Conservation (phyloP, 306 rosid species). For the Cucumis hystrix region DNA sequence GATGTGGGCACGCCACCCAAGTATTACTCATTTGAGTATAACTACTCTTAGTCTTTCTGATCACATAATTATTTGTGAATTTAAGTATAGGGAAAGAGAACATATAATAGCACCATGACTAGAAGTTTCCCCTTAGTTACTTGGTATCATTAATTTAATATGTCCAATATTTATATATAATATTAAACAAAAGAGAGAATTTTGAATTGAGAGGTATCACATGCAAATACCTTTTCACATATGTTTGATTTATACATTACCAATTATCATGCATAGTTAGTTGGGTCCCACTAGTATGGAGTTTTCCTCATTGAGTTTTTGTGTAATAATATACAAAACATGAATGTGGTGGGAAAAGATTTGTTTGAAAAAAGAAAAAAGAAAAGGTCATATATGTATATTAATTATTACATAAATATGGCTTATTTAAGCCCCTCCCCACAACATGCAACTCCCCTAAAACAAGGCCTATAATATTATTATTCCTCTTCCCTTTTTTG, state of each 20-base stretch:
- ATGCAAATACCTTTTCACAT: neutral
- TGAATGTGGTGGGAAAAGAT: neutral
- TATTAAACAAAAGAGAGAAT: neutral
- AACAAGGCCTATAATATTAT: conserved; percentile 22
- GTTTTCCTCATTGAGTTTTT: neutral
- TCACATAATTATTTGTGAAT: too few species aligned
- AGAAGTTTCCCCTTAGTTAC: too few species aligned
- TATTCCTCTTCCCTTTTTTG: neutral
- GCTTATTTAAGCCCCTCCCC: conserved; percentile 24
- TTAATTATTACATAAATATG: neutral
- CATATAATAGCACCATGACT: too few species aligned
- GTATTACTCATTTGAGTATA: too few species aligned
- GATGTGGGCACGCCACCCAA: too few species aligned
- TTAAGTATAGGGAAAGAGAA: too few species aligned
- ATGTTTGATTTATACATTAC: neutral
- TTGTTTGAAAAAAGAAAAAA: neutral
- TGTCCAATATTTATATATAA: neutral
- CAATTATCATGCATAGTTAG: neutral
- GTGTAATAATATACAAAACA: neutral
- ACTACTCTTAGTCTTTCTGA: too few species aligned
- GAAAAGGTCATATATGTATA: neutral
- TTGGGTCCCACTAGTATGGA: neutral
- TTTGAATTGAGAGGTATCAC: neutral
- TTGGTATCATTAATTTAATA: too few species aligned
- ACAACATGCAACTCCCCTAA: conserved; percentile 24